Evolutionary conservation across 805 yeast genomes (phyloP).

Genomic region (Candida boleticola): DNA sequence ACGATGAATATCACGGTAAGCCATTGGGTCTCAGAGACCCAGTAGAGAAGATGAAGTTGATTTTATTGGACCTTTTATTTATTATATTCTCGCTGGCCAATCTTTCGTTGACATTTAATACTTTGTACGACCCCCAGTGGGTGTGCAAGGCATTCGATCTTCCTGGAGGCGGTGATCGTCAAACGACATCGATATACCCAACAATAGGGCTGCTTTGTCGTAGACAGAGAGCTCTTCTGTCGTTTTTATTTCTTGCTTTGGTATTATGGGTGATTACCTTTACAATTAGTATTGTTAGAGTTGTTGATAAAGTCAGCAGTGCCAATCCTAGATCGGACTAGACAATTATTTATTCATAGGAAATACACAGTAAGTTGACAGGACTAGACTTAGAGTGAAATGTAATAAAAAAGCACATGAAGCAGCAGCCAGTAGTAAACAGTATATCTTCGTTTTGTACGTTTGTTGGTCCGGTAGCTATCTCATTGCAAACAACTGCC

Average conservation of each 20-base stretch:
- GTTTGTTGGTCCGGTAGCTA: too few relatives aligned
- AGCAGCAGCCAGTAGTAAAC: too few relatives aligned
- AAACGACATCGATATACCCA: constrained; percentile 17
- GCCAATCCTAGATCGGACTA: constrained; percentile 10
- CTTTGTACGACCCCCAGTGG: constrained; percentile 80
- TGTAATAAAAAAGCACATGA: too few relatives aligned
- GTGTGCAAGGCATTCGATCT: constrained; percentile 43
- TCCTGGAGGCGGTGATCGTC: constrained; percentile 17
- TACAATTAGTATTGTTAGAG: constrained; percentile 76
- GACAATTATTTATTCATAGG: too few relatives aligned
- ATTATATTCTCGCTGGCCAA: constrained; percentile 89
- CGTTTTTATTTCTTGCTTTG: constrained; percentile 73
- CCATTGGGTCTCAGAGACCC: constrained; percentile 91
- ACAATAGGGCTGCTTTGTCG: constrained; percentile 59
- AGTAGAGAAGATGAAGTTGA: constrained; percentile 73
- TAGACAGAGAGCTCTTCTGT: constrained; percentile 73
- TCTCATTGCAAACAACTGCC: too few relatives aligned
- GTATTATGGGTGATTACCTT: constrained; percentile 85
- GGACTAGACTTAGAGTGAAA: too few relatives aligned
- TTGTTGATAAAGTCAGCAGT: constrained; percentile 60
- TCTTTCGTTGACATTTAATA: constrained; percentile 78
- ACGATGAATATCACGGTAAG: constrained; percentile 88
- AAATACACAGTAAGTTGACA: too few relatives aligned
- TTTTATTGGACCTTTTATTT: constrained; percentile 79
- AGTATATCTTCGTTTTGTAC: too few relatives aligned